Base-by-base conservation (phyloP, 306 rosid genomes). In the Quercus mongolica region DNA sequence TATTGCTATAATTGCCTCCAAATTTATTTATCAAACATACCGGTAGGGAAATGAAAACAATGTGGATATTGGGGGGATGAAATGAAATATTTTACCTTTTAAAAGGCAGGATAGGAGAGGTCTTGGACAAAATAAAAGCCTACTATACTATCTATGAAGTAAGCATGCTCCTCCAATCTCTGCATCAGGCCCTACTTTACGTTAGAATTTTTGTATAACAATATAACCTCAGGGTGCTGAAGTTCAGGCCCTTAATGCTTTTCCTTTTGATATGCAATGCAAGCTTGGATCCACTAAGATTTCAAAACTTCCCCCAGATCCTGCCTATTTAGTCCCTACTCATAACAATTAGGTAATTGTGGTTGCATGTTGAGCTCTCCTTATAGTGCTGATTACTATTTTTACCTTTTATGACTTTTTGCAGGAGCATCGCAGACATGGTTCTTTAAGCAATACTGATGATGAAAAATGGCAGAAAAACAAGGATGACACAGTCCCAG, bases 351-450 rank as follows among this genome's bases (percentile, higher is more conserved):
- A 41, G 46, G 46, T 8, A 41, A 41, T 38, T 62, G 30, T 15
- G 17, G 59, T 52, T 74, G 51, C 41, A 17, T 77, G 19, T 38
- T 54, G 3, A 73, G 14, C 56, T 80, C 68, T 57, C 57, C 18
- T 15, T n/a, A 15, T 2, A 52, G 25, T 59, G 71, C 75, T 56
- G 49, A 74, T 76, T 67, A 81, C 30, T 74, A 20, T 30, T 59
- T 74, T 62, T 56, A 26, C 80, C n/a, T 30, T 72, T 74, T 77
- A 63, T n/a, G 78, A 25, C 78, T 54, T 73, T 72, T 76, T 84
- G 56, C 85, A 88, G 94, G 84, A 69, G 78, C 77, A 76, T 74
- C 67, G 71, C 44, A 69, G 33, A 67, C 14, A 21, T 59, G 76
- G 28, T 1, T 73, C 70, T 49, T 13, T 26, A 6, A 44, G 61